These are phyloP conservation scores for Leishmania amazonensis DNA, from an alignment of 208 protist genomes.

Conservation along the genomic window DNA sequence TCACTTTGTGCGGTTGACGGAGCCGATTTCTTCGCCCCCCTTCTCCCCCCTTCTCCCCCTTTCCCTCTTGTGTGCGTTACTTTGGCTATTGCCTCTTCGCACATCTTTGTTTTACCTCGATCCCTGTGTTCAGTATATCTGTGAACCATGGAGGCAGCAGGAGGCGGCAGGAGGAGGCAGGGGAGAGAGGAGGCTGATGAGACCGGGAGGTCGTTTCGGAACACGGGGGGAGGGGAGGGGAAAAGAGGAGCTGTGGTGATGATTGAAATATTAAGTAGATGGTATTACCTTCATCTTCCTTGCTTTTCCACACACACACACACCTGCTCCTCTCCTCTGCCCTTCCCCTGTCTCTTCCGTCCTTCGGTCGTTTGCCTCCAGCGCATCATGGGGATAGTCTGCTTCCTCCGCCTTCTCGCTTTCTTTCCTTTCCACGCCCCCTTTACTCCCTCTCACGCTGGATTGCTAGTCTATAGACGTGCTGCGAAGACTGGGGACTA, in stretches of 20 bases:
- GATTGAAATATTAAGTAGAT: neutral
- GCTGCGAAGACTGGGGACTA: neutral
- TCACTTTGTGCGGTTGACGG: neutral
- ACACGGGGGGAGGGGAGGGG: no score
- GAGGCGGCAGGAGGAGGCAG: neutral
- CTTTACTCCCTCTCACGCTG: neutral
- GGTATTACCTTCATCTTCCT: neutral
- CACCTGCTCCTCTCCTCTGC: neutral
- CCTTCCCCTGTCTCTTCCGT: neutral
- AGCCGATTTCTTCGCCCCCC: neutral
- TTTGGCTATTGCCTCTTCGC: neutral
- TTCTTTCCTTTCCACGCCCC: neutral
- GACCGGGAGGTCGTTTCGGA: neutral
- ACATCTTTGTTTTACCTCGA: neutral
- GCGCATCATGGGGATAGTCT: neutral
- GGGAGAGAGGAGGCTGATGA: neutral
- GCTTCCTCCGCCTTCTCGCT: neutral
- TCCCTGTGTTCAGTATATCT: neutral
- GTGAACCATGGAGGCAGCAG: neutral
- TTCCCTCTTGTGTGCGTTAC: neutral
- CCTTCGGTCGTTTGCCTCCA: neutral
- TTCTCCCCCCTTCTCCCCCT: neutral
- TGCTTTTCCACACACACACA: neutral
- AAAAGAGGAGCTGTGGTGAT: neutral
- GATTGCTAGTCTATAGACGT: neutral